Evolutionary conservation across 2,329 filamentous ascomycete species (phyloP).

Genomic region (Colletotrichum spinosum): DNA sequence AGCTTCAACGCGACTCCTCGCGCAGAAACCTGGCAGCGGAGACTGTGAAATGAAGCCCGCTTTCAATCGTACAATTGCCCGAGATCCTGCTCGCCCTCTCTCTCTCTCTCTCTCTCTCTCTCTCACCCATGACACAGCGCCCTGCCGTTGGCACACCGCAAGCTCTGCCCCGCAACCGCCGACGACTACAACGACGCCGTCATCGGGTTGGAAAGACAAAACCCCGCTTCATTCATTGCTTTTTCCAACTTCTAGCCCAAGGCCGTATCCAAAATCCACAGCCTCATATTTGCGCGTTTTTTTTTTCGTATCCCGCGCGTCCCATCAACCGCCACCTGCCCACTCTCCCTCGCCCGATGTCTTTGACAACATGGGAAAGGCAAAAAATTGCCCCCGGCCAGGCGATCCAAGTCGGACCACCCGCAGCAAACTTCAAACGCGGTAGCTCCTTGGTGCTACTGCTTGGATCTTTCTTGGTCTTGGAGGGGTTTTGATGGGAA

Average conservation of each 20-base stretch:
- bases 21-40: not conserved
- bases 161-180: not conserved
- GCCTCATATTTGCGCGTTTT: not conserved
- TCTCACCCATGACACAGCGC: not conserved
- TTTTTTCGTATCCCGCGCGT: not conserved
- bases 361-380: not conserved
- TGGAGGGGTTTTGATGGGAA: conserved; percentile 9
- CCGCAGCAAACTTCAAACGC: conserved; percentile 31
- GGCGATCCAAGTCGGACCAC: conserved; percentile 19
- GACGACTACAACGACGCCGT: not conserved
- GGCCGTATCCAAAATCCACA: too few relatives aligned
- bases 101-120: not conserved
- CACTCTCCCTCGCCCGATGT: not conserved
- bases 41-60: conserved; percentile 18
- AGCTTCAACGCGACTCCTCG: conserved; percentile 6
- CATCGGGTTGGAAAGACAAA: conserved; percentile 2
- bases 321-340: not conserved
- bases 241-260: conserved; percentile 9
- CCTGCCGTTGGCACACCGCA: not conserved
- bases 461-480: not conserved
- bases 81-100: conserved; percentile 23
- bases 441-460: conserved; percentile 12
- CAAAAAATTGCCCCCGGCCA: conserved; percentile 8
- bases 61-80: conserved; percentile 19
- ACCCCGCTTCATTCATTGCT: conserved; percentile 17